Evolutionary conservation across 768 basidiomycete genomes (phyloP).

Genomic region (Lentinula aciculospora): DNA sequence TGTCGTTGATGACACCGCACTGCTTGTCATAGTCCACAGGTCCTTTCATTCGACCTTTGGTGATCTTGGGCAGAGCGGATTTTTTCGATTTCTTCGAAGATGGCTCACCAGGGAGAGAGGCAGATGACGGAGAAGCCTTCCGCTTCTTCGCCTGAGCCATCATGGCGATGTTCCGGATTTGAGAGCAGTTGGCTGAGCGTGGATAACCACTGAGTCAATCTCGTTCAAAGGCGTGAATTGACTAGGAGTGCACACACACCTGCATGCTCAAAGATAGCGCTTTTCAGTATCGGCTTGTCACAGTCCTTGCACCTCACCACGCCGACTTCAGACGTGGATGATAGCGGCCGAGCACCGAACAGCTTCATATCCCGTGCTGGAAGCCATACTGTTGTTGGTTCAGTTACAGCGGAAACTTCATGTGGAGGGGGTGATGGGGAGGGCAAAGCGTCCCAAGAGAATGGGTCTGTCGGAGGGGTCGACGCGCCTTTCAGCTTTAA

Average conservation of each 20-base stretch:
- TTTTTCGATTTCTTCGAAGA: slow-evolving; percentile 59
- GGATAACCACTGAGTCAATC: slow-evolving; percentile 8
- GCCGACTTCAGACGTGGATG: slow-evolving; percentile 52
- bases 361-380: slow-evolving; percentile 84
- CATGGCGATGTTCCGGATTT: slow-evolving; percentile 6
- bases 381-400: slow-evolving; percentile 83
- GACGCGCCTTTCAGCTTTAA: slow-evolving; percentile 6
- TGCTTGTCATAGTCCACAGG: slow-evolving; percentile 89
- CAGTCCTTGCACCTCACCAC: slow-evolving; percentile 78
- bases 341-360: slow-evolving; percentile 74
- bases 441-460: slow-evolving; percentile 2
- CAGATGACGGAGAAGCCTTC: slow-evolving; percentile 72
- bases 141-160: slow-evolving; percentile 53
- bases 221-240: background rate
- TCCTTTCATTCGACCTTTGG: slow-evolving; percentile 75
- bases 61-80: slow-evolving; percentile 63
- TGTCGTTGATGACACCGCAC: slow-evolving; percentile 97
- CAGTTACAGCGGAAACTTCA: slow-evolving; percentile 41
- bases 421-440: slow-evolving; percentile 28
- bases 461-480: background rate
- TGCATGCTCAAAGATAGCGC: slow-evolving; percentile 69
- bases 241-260: too few relatives aligned
- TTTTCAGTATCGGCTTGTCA: slow-evolving; percentile 72
- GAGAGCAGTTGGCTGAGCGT: slow-evolving; percentile 6
- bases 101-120: slow-evolving; percentile 42